phyloP scores from a whole-genome alignment of 2,329 filamentous ascomycete genomes.

The Fusarium austroafricanum region DNA sequence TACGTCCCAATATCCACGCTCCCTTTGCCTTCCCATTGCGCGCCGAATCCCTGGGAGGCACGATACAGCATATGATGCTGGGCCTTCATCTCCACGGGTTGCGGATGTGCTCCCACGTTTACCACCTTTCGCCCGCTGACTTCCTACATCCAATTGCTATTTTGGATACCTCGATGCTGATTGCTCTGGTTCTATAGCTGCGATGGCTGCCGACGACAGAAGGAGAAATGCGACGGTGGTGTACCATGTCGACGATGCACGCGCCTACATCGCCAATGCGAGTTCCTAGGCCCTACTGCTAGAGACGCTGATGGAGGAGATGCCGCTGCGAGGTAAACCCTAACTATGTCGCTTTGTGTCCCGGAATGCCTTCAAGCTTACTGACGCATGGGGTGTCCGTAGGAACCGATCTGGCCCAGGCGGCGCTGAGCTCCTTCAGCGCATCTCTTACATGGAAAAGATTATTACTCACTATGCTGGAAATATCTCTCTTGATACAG shows the following conservation, averaged over 20 bases:
- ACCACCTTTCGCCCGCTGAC: not conserved
- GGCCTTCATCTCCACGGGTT: constrained; percentile 6
- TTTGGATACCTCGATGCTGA: constrained; percentile 10
- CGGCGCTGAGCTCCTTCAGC: constrained; percentile 44
- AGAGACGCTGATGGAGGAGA: constrained; percentile 47
- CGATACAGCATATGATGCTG: constrained; percentile 1
- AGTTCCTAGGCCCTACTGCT: constrained; percentile 55
- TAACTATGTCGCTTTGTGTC: not conserved
- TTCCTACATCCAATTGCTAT: not conserved
- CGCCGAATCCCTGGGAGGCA: constrained; percentile 5
- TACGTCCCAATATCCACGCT: constrained; percentile 26
- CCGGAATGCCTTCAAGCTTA: not conserved
- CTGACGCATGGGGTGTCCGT: constrained; percentile 22
- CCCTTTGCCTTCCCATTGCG: not conserved
- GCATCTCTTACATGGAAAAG: constrained; percentile 56
- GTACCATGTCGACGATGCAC: constrained; percentile 65
- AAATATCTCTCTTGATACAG: constrained; percentile 49
- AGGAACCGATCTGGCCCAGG: constrained; percentile 42
- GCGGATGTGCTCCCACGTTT: constrained; percentile 6
- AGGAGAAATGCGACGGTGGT: constrained; percentile 68
- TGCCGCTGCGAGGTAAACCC: constrained; percentile 35
- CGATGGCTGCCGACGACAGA: constrained; percentile 65
- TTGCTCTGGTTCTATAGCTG: constrained; percentile 54
- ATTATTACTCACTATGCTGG: constrained; percentile 61
- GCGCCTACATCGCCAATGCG: constrained; percentile 62